Conservation (phyloP, 345 rosid species). For the Microcos paniculata region DNA sequence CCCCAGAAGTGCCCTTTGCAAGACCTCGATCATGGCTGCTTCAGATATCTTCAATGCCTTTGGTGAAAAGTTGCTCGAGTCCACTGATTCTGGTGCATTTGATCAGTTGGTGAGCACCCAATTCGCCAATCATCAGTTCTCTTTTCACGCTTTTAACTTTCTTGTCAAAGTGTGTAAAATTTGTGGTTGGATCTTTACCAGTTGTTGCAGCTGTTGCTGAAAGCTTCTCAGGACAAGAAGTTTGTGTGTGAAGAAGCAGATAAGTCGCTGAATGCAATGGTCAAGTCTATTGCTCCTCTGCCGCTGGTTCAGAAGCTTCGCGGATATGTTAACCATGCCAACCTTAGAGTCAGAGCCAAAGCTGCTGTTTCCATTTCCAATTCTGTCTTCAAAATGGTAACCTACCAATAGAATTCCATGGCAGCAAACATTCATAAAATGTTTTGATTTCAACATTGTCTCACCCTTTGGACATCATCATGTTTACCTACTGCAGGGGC, state of each 20-base stretch:
- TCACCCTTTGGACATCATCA: background rate
- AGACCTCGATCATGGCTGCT: conserved; percentile 89
- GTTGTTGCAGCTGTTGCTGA: conserved; percentile 71
- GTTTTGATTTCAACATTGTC: background rate
- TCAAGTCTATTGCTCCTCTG: conserved; percentile 50
- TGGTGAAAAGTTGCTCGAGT: conserved; percentile 59
- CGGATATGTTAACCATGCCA: conserved; percentile 52
- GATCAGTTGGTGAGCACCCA: conserved; percentile 52
- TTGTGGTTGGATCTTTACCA: conserved; percentile 26
- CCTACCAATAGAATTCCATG: background rate
- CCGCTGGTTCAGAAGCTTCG: conserved; percentile 59
- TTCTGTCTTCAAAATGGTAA: conserved; percentile 66
- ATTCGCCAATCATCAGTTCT: background rate
- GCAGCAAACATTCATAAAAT: background rate
- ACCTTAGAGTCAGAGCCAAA: conserved; percentile 79
- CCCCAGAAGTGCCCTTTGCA: conserved; percentile 90
- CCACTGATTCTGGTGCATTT: conserved; percentile 47
- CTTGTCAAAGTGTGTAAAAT: background rate
- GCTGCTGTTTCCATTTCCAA: conserved; percentile 62
- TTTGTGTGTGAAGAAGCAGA: conserved; percentile 95
- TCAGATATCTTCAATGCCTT: conserved; percentile 69
- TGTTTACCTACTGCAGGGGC: conserved; percentile 37
- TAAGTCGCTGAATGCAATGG: conserved; percentile 56
- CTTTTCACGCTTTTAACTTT: background rate
- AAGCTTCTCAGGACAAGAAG: conserved; percentile 91